These are phyloP conservation scores for Colletotrichum eremochloae DNA, from an alignment of 2,329 filamentous ascomycete genomes.

Conservation along the genomic window DNA sequence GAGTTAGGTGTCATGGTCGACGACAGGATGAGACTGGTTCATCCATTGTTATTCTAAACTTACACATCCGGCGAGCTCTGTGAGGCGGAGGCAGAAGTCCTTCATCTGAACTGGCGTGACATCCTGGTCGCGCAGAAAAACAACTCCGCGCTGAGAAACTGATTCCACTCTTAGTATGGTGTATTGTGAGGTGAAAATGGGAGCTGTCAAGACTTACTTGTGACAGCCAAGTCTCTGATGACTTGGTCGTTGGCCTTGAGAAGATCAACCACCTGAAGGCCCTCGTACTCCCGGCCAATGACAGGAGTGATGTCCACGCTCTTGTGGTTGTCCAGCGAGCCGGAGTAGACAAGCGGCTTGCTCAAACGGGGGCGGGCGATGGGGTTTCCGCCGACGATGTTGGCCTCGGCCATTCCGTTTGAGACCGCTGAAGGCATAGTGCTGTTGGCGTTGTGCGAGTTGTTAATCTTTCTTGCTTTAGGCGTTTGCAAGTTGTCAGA, in stretches of 20 bases:
- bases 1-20: conserved; percentile 17
- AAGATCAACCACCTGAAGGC: conserved; percentile 52
- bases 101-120: conserved; percentile 54
- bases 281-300: conserved; percentile 63
- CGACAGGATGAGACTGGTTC: not conserved
- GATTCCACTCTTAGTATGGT: conserved; percentile 20
- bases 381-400: conserved; percentile 50
- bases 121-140: conserved; percentile 54
- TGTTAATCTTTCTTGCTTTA: conserved; percentile 6
- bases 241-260: conserved; percentile 58
- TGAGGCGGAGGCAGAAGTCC: conserved; percentile 53
- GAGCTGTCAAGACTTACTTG: conserved; percentile 45
- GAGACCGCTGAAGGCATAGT: conserved; percentile 53
- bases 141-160: conserved; percentile 55
- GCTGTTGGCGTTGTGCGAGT: conserved; percentile 5
- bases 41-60: conserved; percentile 9
- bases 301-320: conserved; percentile 59
- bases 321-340: conserved; percentile 56
- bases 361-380: conserved; percentile 48
- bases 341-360: conserved; percentile 56
- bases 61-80: conserved; percentile 49
- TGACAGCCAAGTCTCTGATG: conserved; percentile 67
- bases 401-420: conserved; percentile 40
- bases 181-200: not conserved
- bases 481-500: not conserved